A percentile compares a stretch with the other conserved stretches of the same genome.
Evolutionary conservation across 768 basidiomycete genomes (phyloP).

Genomic region (Tricholoma matsutake): DNA sequence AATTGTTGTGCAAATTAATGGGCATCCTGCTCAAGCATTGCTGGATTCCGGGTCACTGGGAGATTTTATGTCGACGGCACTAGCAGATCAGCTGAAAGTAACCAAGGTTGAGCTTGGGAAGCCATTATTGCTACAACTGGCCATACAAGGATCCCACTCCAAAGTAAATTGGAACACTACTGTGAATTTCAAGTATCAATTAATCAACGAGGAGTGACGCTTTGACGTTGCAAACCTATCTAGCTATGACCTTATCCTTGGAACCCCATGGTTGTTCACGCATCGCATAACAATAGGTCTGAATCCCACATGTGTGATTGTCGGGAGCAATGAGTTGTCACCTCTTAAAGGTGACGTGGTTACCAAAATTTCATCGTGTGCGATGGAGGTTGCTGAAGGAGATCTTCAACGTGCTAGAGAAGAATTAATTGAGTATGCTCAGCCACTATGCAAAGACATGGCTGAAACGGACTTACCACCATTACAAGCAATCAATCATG

Average conservation of each 20-base stretch:
- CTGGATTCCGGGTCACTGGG: background rate
- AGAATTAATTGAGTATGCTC: conserved; percentile 10
- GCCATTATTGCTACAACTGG: conserved; percentile 1
- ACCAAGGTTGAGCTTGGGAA: background rate
- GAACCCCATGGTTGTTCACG: conserved; percentile 32
- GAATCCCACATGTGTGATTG: no score
- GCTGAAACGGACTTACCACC: background rate
- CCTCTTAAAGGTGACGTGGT: conserved; percentile 16
- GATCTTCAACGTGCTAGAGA: background rate
- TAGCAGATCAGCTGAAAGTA: background rate
- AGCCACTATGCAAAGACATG: background rate
- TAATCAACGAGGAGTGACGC: conserved; percentile 6
- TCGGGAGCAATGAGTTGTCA: background rate
- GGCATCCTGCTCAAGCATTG: background rate
- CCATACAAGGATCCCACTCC: conserved; percentile 3
- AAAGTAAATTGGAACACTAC: background rate
- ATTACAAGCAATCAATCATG: conserved; percentile 24
- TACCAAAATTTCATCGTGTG: conserved; percentile 2
- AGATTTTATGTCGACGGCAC: background rate
- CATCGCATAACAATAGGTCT: conserved; percentile 27
- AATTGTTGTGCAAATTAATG: background rate
- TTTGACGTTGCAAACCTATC: conserved; percentile 39
- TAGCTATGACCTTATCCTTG: conserved; percentile 35
- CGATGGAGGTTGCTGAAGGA: background rate
- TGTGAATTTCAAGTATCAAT: background rate